These are phyloP conservation scores for Hansenula lynferdii DNA, from an alignment of 1,139 yeast genomes.

Conservation along the genomic window DNA sequence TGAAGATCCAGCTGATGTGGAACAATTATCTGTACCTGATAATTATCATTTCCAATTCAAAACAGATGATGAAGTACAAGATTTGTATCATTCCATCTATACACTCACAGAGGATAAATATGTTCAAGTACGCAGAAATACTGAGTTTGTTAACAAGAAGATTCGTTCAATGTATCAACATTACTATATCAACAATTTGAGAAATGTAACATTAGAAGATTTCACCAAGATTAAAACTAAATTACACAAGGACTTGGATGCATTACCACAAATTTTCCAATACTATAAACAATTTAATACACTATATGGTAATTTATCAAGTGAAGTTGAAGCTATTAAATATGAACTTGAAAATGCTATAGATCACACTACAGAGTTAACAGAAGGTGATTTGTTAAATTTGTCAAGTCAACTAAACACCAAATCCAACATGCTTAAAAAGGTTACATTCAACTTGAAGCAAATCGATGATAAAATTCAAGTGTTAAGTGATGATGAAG, in stretches of 20 bases:
- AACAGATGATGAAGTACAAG: constrained; percentile 11
- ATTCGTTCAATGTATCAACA: constrained; percentile 12
- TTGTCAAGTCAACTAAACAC: neutral
- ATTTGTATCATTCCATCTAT: constrained; percentile 6
- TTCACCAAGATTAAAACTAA: constrained; percentile 14
- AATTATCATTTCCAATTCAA: constrained; percentile 1
- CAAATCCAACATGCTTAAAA: constrained; percentile 7
- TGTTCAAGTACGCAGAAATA: constrained; percentile 16
- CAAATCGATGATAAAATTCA: constrained; percentile 9
- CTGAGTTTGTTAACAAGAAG: constrained; percentile 15
- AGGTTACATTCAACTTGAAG: constrained; percentile 12
- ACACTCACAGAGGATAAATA: constrained; percentile 15
- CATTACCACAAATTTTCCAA: constrained; percentile 3
- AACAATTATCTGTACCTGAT: constrained; percentile 1
- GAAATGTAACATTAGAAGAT: constrained; percentile 13
- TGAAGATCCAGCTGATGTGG: constrained; percentile 5
- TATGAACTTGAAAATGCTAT: neutral
- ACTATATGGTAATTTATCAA: neutral
- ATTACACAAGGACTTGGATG: constrained; percentile 3
- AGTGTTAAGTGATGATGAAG: constrained; percentile 13
- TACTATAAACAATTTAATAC: constrained; percentile 1
- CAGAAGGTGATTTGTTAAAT: constrained; percentile 1
- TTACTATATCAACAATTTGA: constrained; percentile 16
- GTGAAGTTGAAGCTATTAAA: neutral
- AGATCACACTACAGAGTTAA: neutral